Conservation (phyloP, 2,329 filamentous ascomycete genomes). For the Penicillium sp. region DNA sequence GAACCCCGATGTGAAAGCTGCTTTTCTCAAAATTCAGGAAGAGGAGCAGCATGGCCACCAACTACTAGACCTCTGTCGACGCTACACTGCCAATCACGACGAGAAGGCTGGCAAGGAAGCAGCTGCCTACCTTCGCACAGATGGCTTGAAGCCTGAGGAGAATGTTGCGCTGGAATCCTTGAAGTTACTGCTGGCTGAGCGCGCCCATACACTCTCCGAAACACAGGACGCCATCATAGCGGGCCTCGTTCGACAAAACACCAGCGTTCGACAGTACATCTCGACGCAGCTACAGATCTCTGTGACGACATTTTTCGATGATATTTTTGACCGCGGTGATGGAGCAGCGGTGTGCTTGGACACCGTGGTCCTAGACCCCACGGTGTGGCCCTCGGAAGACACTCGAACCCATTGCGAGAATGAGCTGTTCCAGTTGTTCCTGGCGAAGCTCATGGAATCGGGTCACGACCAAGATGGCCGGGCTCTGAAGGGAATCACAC, state of each 20-base stretch:
- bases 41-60: conserved; percentile 41
- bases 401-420: conserved; percentile 42
- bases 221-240: conserved; percentile 45
- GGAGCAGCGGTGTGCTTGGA: conserved; percentile 44
- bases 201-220: conserved; percentile 32
- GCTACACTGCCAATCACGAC: conserved; percentile 39
- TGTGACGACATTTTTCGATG: conserved; percentile 45
- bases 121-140: conserved; percentile 38
- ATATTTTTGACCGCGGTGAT: conserved; percentile 46
- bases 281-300: conserved; percentile 40
- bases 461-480: conserved; percentile 66
- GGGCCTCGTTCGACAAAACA: conserved; percentile 41
- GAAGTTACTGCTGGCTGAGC: conserved; percentile 39
- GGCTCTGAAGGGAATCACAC: conserved; percentile 55
- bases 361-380: conserved; percentile 43
- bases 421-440: conserved; percentile 57
- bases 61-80: conserved; percentile 42
- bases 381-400: conserved; percentile 42
- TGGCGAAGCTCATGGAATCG: conserved; percentile 85
- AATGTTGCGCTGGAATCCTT: conserved; percentile 41
- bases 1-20: conserved; percentile 42
- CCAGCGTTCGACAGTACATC: conserved; percentile 41
- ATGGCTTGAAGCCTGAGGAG: conserved; percentile 41
- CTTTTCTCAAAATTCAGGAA: conserved; percentile 42
- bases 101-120: conserved; percentile 43